Percentiles rank a stretch among this genome's conserved stretches.
These are phyloP conservation scores for Cinchona pubescens DNA, from an alignment of 257 asterid genomes.

Conservation along the genomic window DNA sequence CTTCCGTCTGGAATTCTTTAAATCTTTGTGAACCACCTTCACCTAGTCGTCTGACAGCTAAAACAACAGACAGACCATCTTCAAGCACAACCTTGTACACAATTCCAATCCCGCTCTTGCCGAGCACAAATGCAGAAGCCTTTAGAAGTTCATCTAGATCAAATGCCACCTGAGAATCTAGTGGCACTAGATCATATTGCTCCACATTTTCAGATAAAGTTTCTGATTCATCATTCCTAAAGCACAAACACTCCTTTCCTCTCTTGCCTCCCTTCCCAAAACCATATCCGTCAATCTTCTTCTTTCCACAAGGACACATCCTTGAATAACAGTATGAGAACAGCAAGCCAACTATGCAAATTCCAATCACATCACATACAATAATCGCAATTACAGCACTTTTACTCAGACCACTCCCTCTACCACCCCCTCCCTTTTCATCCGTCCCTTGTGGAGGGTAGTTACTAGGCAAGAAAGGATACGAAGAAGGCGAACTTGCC, in stretches of 20 bases:
- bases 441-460: conserved; percentile 41
- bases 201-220: conserved; percentile 70
- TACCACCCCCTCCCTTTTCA: conserved; percentile 23
- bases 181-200: conserved; percentile 64
- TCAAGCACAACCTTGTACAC: conserved; percentile 91
- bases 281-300: conserved; percentile 45
- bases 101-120: conserved; percentile 88
- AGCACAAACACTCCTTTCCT: conserved; percentile 64
- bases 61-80: conserved; percentile 60
- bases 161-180: conserved; percentile 67
- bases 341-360: conserved; percentile 63
- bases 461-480: conserved; percentile 61
- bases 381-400: conserved; percentile 53
- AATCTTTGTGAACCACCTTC: conserved; percentile 93
- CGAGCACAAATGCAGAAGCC: conserved; percentile 90
- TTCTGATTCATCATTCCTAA: conserved; percentile 74
- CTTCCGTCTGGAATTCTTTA: conserved; percentile 83
- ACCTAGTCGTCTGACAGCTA: conserved; percentile 86
- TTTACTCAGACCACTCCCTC: conserved; percentile 54
- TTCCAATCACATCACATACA: conserved; percentile 70
- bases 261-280: conserved; percentile 54
- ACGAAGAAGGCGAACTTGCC: conserved; percentile 50
- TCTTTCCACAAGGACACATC: conserved; percentile 45
- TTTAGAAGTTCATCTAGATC: conserved; percentile 85
- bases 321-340: conserved; percentile 71